Conservation (phyloP, 2,329 filamentous ascomycete species). For the Lasiodiplodia gonubiensis region DNA sequence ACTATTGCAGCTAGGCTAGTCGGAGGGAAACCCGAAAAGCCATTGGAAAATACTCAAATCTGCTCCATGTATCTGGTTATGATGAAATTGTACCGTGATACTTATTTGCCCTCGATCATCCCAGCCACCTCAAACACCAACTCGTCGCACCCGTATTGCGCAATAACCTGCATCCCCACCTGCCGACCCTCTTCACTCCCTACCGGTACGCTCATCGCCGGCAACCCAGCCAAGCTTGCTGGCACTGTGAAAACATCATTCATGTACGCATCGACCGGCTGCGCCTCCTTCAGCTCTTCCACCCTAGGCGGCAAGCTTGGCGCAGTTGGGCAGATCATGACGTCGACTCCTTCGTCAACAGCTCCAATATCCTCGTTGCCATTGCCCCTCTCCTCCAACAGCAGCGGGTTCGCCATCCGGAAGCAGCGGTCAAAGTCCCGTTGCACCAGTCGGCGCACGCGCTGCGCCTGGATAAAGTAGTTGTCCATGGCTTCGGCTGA, state of each 20-base stretch:
- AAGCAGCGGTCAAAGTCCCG: conserved; percentile 86
- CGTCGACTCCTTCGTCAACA: conserved; percentile 71
- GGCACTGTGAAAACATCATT: conserved; percentile 97
- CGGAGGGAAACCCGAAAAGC: neutral
- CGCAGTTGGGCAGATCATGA: conserved; percentile 85
- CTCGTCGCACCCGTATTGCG: conserved; percentile 79
- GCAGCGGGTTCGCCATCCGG: conserved; percentile 69
- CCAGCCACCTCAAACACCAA: conserved; percentile 65
- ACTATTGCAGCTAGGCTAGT: neutral
- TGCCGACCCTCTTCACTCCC: conserved; percentile 37
- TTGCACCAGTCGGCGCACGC: conserved; percentile 81
- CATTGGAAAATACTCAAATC: neutral
- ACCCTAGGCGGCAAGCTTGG: conserved; percentile 75
- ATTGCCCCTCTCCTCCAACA: neutral
- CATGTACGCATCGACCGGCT: conserved; percentile 76
- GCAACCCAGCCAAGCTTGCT: conserved; percentile 87
- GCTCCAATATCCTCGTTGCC: neutral
- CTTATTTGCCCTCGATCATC: conserved; percentile 39
- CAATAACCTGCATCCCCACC: conserved; percentile 75
- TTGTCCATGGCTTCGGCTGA: conserved; percentile 93
- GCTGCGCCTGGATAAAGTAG: conserved; percentile 94
- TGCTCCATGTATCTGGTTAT: neutral
- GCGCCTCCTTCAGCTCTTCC: conserved; percentile 45
- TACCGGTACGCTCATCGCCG: conserved; percentile 83
- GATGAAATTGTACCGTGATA: neutral